phyloP scores from a whole-genome alignment of 176 grass and related monocot species.

The Chrysopogon serrulatus region DNA sequence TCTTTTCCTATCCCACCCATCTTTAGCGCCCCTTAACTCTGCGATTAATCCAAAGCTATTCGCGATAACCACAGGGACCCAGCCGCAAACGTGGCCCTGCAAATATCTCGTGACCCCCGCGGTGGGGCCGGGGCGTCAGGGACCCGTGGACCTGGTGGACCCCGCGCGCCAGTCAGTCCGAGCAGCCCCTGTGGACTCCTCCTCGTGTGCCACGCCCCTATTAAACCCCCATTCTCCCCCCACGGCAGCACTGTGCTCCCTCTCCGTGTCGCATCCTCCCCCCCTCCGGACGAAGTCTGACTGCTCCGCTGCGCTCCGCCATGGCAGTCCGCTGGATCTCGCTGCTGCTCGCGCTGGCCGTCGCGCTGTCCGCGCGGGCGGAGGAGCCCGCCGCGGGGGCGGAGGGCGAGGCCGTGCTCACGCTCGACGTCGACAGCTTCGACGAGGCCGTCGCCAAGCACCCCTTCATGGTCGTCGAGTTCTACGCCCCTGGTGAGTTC shows the following conservation, averaged over 20 bases:
- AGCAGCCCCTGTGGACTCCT: background rate
- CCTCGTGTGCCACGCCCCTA: background rate
- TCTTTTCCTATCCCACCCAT: background rate
- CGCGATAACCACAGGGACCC: accelerated
- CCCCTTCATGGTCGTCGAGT: too few relatives aligned
- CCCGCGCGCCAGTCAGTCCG: background rate
- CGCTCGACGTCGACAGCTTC: too few relatives aligned
- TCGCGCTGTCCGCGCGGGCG: slow-evolving; percentile 17
- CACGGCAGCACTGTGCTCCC: background rate
- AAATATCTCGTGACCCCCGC: slow-evolving; percentile 10
- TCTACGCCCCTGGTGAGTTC: background rate
- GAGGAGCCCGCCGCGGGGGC: background rate
- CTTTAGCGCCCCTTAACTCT: background rate
- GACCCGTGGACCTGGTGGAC: background rate
- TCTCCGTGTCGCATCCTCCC: background rate
- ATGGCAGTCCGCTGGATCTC: slow-evolving; percentile 70
- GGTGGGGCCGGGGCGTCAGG: accelerated
- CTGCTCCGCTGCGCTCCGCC: background rate
- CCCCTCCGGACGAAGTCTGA: background rate
- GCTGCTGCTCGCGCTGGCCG: slow-evolving; percentile 51
- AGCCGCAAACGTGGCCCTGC: accelerated
- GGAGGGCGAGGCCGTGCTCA: slow-evolving; percentile 29
- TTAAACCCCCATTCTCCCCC: too few relatives aligned
- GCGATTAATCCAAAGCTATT: accelerated
- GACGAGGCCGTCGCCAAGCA: too few relatives aligned